A percentile compares a stretch with the other conserved stretches of the same genome.
Evolutionary conservation across 129 eudicot species (phyloP).

Genomic region (Rutidosis leptorrhynchoides): DNA sequence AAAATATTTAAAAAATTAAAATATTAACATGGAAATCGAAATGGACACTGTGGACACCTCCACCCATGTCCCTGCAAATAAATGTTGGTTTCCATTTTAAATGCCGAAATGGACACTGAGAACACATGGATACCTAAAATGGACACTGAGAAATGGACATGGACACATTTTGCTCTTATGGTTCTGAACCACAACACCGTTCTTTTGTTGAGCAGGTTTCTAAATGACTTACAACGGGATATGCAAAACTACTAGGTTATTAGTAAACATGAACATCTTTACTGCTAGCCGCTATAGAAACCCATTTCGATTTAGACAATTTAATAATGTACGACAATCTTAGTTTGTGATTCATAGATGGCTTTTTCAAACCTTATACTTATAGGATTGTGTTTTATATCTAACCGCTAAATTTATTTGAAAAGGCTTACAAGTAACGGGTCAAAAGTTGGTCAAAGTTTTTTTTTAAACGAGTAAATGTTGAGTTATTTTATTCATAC

Average conservation of each 20-base stretch:
- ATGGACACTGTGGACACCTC: no score
- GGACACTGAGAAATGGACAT: no score
- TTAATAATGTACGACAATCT: not conserved
- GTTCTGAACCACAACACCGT: slow-evolving; percentile 55
- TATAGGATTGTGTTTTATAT: not conserved
- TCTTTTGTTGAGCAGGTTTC: slow-evolving; percentile 94
- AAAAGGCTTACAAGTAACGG: not conserved
- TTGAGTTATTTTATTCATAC: not conserved
- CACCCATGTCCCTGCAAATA: no score
- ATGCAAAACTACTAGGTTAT: slow-evolving; percentile 5
- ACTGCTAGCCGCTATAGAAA: not conserved
- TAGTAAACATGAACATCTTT: slow-evolving; percentile 1
- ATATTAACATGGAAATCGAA: no score
- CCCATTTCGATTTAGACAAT: not conserved
- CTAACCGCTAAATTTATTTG: not conserved
- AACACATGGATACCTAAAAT: no score
- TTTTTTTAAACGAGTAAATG: not conserved
- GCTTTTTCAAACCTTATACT: not conserved
- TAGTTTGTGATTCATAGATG: not conserved
- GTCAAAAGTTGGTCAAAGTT: not conserved
- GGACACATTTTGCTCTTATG: no score
- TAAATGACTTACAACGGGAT: slow-evolving; percentile 17
- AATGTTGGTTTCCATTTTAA: no score
- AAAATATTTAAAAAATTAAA: no score
- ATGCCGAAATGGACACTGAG: no score